Evolutionary conservation across 192 early-diverging fungal genomes (phyloP), one percentile per base, ranked within the genome.

Genomic region (Funneliformis geosporum): DNA sequence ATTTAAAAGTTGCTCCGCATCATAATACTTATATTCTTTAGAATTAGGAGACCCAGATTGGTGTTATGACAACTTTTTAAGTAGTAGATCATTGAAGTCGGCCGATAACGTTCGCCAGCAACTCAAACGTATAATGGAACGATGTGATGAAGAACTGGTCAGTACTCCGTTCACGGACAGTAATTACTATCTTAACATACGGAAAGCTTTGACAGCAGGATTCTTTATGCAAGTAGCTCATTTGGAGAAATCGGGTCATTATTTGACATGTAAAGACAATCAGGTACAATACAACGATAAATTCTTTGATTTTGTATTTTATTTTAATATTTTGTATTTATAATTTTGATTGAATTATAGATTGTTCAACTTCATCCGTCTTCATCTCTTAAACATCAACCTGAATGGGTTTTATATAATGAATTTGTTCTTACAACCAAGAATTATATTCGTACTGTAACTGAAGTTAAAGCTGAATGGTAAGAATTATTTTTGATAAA

Each of bases 141-240:
- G 91, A 59, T 81, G 86, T 65, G 89, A 91, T 39, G 72, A 96
- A 5, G 89, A 90, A 25, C 76, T 97, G 44, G 79, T 92, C 27
- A 94, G 92, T 8, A 93, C 91, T 18, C 82, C 89, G 33, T 94
- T 93, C 83, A 90, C 91, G 78, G 91, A 92, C 76, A 82, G 85
- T 60, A 80, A 83, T 8, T 98, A 96, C 71, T 98, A 96, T 82
- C 87, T 85, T 10, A 95, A 95, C 73, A 97, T 99, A 76, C 90
- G 96, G 66, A 92, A 91, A 82, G 96, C 97, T 16, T 83, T 99
- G 69, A 88, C 91, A 0, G 86, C 96, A 28, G 98, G 98, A 40
- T 99, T 94, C 88, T 99, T 98, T 86, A 99, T 99, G 98, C 97
- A 98, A 83, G 96, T 97, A 8, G 98, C 95, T 4, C 96, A 99